phyloP scores from a whole-genome alignment of 768 basidiomycete genomes.

The Suillus brevipes region DNA sequence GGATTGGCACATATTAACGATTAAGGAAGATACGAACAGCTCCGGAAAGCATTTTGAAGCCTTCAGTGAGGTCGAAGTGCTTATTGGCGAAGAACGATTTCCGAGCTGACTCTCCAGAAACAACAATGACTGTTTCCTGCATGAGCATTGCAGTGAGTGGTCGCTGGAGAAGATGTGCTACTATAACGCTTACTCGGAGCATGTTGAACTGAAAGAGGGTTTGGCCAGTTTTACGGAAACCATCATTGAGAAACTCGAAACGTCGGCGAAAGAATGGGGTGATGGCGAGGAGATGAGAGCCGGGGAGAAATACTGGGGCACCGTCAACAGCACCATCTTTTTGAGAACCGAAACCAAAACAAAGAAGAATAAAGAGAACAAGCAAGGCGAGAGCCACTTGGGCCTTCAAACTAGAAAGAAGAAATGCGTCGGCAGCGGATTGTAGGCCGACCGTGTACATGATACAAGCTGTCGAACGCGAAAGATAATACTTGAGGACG shows the following conservation, averaged over 20 bases:
- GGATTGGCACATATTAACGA: slow-evolving; percentile 16
- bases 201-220: slow-evolving; percentile 70
- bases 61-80: slow-evolving; percentile 74
- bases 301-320: slow-evolving; percentile 57
- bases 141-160: slow-evolving; percentile 16
- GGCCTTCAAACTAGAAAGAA: slow-evolving; percentile 34
- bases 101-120: slow-evolving; percentile 72
- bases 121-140: slow-evolving; percentile 72
- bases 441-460: slow-evolving; percentile 47
- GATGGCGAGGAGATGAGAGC: slow-evolving; percentile 56
- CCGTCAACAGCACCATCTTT: slow-evolving; percentile 45
- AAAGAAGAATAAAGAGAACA: slow-evolving; percentile 41
- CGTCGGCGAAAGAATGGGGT: slow-evolving; percentile 67
- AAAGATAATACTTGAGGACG: slow-evolving; percentile 25
- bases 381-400: slow-evolving; percentile 35
- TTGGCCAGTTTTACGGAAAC: slow-evolving; percentile 66
- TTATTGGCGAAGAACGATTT: slow-evolving; percentile 69
- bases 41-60: slow-evolving; percentile 77
- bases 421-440: slow-evolving; percentile 37
- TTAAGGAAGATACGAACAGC: slow-evolving; percentile 50
- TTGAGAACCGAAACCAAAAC: slow-evolving; percentile 36
- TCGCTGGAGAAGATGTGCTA: neutral
- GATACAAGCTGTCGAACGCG: slow-evolving; percentile 24
- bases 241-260: slow-evolving; percentile 73
- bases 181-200: slow-evolving; percentile 50